A percentile compares a stretch with the other conserved stretches of the same genome.
Conservation (phyloP, 1,139 yeast species). For the Protomyces gravidus region DNA sequence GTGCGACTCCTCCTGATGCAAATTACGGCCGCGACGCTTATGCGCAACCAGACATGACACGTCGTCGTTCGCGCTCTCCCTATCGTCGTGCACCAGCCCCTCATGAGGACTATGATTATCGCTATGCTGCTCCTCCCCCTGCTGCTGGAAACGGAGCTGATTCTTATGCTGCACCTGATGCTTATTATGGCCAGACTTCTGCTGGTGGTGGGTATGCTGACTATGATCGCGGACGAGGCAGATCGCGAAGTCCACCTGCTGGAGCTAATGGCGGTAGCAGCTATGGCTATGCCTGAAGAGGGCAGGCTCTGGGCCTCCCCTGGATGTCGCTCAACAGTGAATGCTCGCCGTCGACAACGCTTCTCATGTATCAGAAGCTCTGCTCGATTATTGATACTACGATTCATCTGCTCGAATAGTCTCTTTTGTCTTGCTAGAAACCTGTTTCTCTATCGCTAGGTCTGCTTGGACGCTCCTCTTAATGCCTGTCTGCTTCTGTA, state of each 20-base stretch:
- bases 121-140: neutral
- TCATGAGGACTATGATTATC: neutral
- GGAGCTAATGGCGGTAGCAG: neutral
- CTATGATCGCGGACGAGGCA: neutral
- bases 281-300: neutral
- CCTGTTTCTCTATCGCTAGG: too few relatives aligned
- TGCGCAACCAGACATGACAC: neutral
- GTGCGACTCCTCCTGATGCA: neutral
- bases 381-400: too few relatives aligned
- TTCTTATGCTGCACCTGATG: conserved; percentile 2
- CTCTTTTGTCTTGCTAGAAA: too few relatives aligned
- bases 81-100: neutral
- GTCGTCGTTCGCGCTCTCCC: neutral
- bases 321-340: too few relatives aligned
- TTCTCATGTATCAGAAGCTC: too few relatives aligned
- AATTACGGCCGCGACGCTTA: neutral
- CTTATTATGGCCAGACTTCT: neutral
- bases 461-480: too few relatives aligned
- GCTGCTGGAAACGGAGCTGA: neutral
- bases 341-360: too few relatives aligned
- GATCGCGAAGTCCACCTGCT: neutral
- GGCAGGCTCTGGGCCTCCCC: too few relatives aligned
- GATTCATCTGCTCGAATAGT: too few relatives aligned
- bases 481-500: neutral
- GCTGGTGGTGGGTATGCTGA: neutral